These are phyloP conservation scores for Amaranthus palmeri DNA, from an alignment of 148 eudicot genomes.

Conservation along the genomic window DNA sequence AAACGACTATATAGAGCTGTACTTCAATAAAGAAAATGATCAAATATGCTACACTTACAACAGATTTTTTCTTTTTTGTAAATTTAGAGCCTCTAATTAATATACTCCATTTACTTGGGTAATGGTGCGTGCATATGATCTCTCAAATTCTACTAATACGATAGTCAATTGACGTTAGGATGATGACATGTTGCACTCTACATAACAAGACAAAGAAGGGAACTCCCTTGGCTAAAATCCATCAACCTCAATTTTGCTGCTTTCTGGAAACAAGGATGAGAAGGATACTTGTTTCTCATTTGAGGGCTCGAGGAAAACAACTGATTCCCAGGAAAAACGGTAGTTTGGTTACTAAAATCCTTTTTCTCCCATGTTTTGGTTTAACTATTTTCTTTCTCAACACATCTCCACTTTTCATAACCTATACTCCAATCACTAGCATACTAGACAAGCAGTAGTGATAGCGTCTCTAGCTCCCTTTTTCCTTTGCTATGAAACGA, in stretches of 20 bases:
- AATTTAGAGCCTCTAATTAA: no score
- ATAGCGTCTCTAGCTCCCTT: not conserved
- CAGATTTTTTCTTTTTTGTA: no score
- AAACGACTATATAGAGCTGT: no score
- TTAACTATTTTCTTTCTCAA: not conserved
- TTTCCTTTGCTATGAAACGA: not conserved
- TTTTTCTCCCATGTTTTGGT: constrained; percentile 13
- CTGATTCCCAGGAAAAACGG: constrained; percentile 33
- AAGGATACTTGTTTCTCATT: constrained; percentile 24
- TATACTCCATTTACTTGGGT: no score
- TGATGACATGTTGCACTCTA: no score
- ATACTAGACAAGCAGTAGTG: not conserved
- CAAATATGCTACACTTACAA: no score
- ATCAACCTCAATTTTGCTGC: constrained; percentile 24
- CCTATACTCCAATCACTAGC: constrained; percentile 5
- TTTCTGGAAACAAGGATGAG: constrained; percentile 9
- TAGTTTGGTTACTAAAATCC: constrained; percentile 19
- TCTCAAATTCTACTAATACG: no score
- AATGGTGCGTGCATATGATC: no score
- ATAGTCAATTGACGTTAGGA: no score
- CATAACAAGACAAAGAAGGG: not conserved
- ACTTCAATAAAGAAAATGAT: no score
- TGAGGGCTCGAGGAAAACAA: constrained; percentile 51
- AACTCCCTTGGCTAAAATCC: constrained; percentile 6
- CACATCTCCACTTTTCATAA: constrained; percentile 6